A percentile compares a stretch with the other conserved stretches of the same genome.
These are phyloP conservation scores for Globisporangium canariense DNA, from an alignment of 352 stramenopile genomes.

Conservation along the genomic window DNA sequence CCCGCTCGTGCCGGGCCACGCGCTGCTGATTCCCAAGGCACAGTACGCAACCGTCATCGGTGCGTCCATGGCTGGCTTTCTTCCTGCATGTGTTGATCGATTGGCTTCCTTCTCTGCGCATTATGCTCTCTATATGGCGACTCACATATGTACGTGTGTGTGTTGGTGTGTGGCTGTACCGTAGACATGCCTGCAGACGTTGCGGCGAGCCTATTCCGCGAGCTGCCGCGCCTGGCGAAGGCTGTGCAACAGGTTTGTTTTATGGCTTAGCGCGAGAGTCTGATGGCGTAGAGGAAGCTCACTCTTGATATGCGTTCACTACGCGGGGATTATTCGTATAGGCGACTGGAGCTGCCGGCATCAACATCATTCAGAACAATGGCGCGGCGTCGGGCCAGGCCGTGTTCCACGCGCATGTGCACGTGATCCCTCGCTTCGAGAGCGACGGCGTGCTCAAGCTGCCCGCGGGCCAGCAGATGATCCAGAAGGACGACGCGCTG, in stretches of 20 bases:
- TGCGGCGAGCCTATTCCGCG: conserved; percentile 65
- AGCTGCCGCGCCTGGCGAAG: conserved; percentile 71
- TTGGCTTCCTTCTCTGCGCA: too few relatives aligned
- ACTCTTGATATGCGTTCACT: too few relatives aligned
- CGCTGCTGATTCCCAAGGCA: conserved; percentile 73
- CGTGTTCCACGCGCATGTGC: conserved; percentile 78
- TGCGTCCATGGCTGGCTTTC: conserved; percentile 14
- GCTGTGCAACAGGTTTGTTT: conserved; percentile 54
- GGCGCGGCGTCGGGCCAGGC: conserved; percentile 54
- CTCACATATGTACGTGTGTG: background rate
- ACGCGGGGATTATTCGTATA: conserved; percentile 2
- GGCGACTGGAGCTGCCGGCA: conserved; percentile 57
- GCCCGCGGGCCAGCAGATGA: conserved; percentile 50
- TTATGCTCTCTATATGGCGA: too few relatives aligned
- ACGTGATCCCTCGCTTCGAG: conserved; percentile 77
- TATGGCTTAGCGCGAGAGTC: background rate
- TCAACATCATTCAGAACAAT: conserved; percentile 88
- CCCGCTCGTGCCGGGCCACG: conserved; percentile 57
- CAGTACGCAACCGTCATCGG: conserved; percentile 65
- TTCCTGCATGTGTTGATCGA: background rate
- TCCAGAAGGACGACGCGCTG: conserved; percentile 53
- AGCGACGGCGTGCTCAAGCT: conserved; percentile 57
- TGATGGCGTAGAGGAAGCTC: too few relatives aligned
- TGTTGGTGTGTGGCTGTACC: background rate
- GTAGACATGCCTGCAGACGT: conserved; percentile 68